Conservation (phyloP, 2,329 filamentous ascomycete species). For the Rutstroemia sp. region DNA sequence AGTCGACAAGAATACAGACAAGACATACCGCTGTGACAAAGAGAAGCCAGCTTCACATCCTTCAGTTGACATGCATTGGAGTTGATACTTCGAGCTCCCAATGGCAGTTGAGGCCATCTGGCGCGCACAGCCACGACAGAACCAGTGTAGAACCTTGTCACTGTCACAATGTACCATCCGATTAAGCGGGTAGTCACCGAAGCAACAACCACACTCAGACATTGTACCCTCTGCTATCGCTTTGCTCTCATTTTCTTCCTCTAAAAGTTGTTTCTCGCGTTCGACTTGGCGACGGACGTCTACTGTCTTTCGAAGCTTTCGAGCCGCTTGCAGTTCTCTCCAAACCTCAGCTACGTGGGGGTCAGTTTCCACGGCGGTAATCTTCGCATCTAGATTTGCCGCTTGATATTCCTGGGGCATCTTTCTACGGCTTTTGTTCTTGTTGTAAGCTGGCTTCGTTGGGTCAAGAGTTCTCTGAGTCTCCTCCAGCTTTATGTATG, state of each 20-base stretch:
- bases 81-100: conserved; percentile 58
- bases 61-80: conserved; percentile 64
- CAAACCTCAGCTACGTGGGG: conserved; percentile 15
- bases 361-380: not conserved
- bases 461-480: conserved; percentile 29
- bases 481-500: conserved; percentile 30
- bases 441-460: conserved; percentile 21
- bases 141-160: conserved; percentile 41
- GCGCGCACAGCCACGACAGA: conserved; percentile 61
- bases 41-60: conserved; percentile 58
- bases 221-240: conserved; percentile 44
- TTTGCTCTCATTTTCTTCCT: conserved; percentile 35
- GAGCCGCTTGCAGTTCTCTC: conserved; percentile 36
- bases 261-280: conserved; percentile 32
- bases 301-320: conserved; percentile 26
- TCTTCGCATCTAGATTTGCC: conserved; percentile 4
- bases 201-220: conserved; percentile 69
- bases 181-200: conserved; percentile 55
- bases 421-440: conserved; percentile 26
- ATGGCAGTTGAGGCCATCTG: conserved; percentile 60
- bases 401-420: conserved; percentile 12
- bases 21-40: conserved; percentile 43
- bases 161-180: conserved; percentile 61
- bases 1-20: conserved; percentile 25
- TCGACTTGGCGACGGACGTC: conserved; percentile 33